Evolutionary conservation across 257 asterid genomes (phyloP).

Genomic region (Perilla frutescens): DNA sequence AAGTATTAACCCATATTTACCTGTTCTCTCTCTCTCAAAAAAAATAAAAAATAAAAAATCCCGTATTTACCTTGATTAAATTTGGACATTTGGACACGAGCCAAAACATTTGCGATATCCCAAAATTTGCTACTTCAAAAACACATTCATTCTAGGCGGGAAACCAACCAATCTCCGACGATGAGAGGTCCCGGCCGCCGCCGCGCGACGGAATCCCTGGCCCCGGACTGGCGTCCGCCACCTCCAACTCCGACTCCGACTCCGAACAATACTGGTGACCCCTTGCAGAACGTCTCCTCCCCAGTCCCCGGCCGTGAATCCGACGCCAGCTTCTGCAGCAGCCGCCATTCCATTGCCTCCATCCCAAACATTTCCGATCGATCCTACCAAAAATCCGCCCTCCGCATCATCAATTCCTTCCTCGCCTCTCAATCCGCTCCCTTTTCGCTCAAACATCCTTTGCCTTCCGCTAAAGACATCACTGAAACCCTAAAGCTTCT

Average conservation of each 20-base stretch:
- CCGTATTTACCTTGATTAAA: no score
- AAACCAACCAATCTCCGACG: neutral
- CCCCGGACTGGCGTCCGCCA: constrained; percentile 70
- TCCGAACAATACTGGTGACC: constrained; percentile 61
- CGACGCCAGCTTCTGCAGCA: constrained; percentile 89
- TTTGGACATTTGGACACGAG: neutral
- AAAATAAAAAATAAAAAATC: no score
- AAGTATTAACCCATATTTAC: no score
- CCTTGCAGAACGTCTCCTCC: constrained; percentile 59
- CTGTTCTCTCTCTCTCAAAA: no score
- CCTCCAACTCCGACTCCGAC: constrained; percentile 75
- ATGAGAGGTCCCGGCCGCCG: constrained; percentile 77
- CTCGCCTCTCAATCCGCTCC: constrained; percentile 67
- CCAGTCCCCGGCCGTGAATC: constrained; percentile 73
- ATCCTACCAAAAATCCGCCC: constrained; percentile 62
- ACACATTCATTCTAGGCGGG: no score
- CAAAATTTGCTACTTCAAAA: no score
- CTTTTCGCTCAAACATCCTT: constrained; percentile 62
- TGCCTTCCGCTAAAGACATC: constrained; percentile 32
- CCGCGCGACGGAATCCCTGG: constrained; percentile 56
- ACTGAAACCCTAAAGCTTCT: constrained; percentile 73
- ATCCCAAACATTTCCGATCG: constrained; percentile 48
- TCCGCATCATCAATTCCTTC: constrained; percentile 68
- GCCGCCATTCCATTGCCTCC: constrained; percentile 59
- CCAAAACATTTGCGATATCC: no score